Evolutionary conservation across 371 early-diverging fungal species (phyloP).

Genomic region (Dichotomocladium elegans): DNA sequence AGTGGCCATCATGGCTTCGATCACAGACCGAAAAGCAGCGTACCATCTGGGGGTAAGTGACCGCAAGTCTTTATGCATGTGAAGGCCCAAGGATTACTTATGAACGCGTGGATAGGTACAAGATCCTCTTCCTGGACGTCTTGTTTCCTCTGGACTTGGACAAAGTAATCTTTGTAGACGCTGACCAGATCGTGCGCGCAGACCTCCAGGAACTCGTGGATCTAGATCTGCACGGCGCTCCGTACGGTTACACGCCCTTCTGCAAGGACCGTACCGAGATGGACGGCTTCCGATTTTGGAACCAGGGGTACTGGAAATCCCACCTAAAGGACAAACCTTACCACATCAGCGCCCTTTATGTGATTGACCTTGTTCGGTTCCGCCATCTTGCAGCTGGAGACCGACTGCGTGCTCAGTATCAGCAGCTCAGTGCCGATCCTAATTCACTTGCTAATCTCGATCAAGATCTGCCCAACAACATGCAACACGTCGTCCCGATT

Average conservation of each 20-base stretch:
- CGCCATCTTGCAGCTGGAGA: constrained; percentile 93
- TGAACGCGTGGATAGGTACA: constrained; percentile 57
- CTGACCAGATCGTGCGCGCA: constrained; percentile 95
- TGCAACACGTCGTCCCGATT: constrained; percentile 90
- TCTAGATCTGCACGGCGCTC: constrained; percentile 87
- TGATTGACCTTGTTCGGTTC: constrained; percentile 89
- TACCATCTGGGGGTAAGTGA: constrained; percentile 85
- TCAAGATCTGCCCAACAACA: constrained; percentile 96
- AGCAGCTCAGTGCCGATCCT: constrained; percentile 84
- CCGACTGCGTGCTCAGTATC: constrained; percentile 89
- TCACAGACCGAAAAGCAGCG: constrained; percentile 92
- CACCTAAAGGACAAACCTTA: constrained; percentile 89
- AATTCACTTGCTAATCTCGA: constrained; percentile 91
- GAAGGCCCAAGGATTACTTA: constrained; percentile 1
- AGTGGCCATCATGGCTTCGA: constrained; percentile 97
- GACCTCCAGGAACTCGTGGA: constrained; percentile 90
- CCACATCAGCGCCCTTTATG: constrained; percentile 94
- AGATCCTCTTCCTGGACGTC: constrained; percentile 95
- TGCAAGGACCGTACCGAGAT: constrained; percentile 89
- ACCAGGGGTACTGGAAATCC: constrained; percentile 90
- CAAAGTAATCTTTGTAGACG: constrained; percentile 96
- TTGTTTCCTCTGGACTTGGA: constrained; percentile 92
- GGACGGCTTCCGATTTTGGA: constrained; percentile 97
- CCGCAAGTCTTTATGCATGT: background rate
- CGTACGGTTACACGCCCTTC: constrained; percentile 96